phyloP scores from a whole-genome alignment of 345 rosid genomes.

The Euphorbia peplus region DNA sequence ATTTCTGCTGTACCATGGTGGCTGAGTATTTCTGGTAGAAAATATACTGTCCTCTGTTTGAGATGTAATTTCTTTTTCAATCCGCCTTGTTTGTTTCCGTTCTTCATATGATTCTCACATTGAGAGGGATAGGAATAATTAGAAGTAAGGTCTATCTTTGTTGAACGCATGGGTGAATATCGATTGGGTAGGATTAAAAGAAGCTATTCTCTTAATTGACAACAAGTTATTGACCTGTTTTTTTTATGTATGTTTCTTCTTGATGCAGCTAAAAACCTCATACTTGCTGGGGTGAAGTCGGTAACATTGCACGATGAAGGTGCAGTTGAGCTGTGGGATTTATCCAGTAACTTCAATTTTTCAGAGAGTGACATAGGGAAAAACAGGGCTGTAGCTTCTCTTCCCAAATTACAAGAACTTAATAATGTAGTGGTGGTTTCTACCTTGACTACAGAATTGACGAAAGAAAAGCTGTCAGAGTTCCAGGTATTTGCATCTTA shows the following conservation, averaged over 20 bases:
- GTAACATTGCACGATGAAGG: conserved; percentile 93
- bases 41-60: neutral
- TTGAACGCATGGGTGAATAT: neutral
- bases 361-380: conserved; percentile 83
- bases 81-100: neutral
- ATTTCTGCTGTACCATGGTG: neutral
- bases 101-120: neutral
- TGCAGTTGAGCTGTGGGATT: conserved; percentile 82
- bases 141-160: neutral
- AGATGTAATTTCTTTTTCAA: neutral
- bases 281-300: conserved; percentile 98
- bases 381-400: conserved; percentile 91
- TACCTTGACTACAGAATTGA: conserved; percentile 62
- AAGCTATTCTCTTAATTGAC: neutral
- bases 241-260: neutral
- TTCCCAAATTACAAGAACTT: conserved; percentile 93
- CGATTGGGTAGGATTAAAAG: neutral
- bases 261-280: conserved; percentile 86
- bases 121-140: neutral
- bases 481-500: conserved; percentile 56
- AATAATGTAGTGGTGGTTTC: conserved; percentile 79
- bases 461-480: conserved; percentile 71
- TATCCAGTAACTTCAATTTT: conserved; percentile 81
- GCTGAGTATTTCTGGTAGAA: neutral
- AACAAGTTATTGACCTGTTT: neutral